Conservation (phyloP, 1,284 basidiomycete genomes). For the Peniophora sp. region DNA sequence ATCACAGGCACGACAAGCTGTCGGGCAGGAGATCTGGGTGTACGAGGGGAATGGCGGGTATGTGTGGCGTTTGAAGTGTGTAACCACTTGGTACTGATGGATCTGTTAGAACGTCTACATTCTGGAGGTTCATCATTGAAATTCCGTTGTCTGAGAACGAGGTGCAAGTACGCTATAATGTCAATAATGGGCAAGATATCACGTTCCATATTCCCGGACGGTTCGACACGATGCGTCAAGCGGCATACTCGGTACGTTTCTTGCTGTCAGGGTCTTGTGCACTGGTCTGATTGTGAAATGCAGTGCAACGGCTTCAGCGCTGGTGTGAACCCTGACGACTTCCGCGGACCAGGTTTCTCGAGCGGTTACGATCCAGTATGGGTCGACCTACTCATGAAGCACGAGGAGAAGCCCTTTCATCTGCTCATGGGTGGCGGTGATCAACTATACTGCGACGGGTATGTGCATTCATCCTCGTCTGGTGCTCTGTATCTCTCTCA, state of each 20-base stretch:
- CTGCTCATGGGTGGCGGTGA: slow-evolving; percentile 80
- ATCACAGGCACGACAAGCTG: slow-evolving; percentile 33
- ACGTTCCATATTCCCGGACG: slow-evolving; percentile 81
- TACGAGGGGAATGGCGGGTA: slow-evolving; percentile 65
- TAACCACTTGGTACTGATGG: neutral
- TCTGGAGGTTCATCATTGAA: slow-evolving; percentile 91
- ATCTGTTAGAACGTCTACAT: slow-evolving; percentile 68
- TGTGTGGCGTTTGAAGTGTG: slow-evolving; percentile 13
- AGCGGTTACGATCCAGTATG: slow-evolving; percentile 87
- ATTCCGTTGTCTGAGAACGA: slow-evolving; percentile 71
- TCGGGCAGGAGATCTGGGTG: slow-evolving; percentile 74
- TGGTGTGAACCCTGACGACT: slow-evolving; percentile 74
- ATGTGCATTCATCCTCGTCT: too few species aligned
- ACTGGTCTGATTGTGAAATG: neutral
- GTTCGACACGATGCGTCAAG: slow-evolving; percentile 87
- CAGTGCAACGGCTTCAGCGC: slow-evolving; percentile 81
- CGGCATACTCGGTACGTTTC: slow-evolving; percentile 66
- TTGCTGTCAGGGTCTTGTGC: neutral
- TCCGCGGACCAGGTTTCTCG: slow-evolving; percentile 65
- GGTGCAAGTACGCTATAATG: slow-evolving; percentile 73
- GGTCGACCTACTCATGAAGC: slow-evolving; percentile 82
- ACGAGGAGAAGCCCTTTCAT: slow-evolving; percentile 79
- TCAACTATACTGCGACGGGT: slow-evolving; percentile 76
- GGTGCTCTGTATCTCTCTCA: neutral
- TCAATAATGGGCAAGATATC: slow-evolving; percentile 74